Evolutionary conservation across 345 rosid species (phyloP), one percentile per base, ranked within the genome.

Genomic region (Nasturtium officinale): DNA sequence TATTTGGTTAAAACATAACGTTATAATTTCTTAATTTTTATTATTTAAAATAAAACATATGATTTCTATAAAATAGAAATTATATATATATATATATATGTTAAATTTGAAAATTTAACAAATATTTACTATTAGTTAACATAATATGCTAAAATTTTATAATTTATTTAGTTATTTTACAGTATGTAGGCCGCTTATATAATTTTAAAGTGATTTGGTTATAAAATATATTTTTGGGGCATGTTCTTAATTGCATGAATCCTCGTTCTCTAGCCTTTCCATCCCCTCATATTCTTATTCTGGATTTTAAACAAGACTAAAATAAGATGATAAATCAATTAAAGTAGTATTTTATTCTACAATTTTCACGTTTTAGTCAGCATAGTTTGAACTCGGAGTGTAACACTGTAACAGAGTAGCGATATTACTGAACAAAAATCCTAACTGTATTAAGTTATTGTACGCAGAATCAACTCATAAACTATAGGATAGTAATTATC

Each of bases 381-480:
- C 18, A 45, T 17, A 11, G 3, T 17, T 58, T 33, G 6, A 58
- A 18, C n/a, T 57, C 12, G 12, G 9, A 54, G 20, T 16, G 20
- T n/a, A n/a, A n/a, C n/a, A n/a, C n/a, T n/a, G 20, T 26, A 26
- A 38, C 32, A 15, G 4, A 13, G 5, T 33, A 65, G 33, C 16
- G 18, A 46, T 29, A 12, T 20, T 60, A 21, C 35, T 66, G 25
- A 23, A 23, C 8, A 21, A 57, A 45, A 45, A 57, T 3, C 45
- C 17, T 17, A 63, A 38, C 7, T 3, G 3, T 40, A 40, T 10
- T 18, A 61, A 28, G 7, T 1, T 37, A 26, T 32, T 29, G 9
- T 15, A 61, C 58, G 9, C 53, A 63, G 26, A 20, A 42, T 63
- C 76, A 54, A 43, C 46, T 16, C 38, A 64, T 52, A 20, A 72